Percentiles rank a stretch among this genome's conserved stretches.
Evolutionary conservation across 106 monocot genomes (phyloP).

Genomic region (Dioscorea zingiberensis): DNA sequence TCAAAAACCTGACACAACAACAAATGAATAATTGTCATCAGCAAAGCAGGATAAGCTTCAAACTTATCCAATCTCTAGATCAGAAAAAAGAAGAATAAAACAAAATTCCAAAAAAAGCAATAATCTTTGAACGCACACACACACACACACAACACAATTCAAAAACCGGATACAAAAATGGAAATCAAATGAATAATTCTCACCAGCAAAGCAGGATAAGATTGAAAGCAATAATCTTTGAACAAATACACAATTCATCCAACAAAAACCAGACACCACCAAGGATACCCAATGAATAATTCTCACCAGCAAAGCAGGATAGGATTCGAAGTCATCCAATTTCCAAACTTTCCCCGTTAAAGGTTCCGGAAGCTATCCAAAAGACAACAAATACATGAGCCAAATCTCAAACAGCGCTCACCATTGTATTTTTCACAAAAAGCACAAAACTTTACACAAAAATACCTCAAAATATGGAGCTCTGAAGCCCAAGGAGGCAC

Average conservation of each 20-base stretch:
- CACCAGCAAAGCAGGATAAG: no score
- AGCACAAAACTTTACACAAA: neutral
- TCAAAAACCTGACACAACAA: no score
- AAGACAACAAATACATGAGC: neutral
- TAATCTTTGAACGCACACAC: no score
- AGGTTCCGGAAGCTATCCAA: slow-evolving; percentile 81
- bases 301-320: slow-evolving; percentile 75
- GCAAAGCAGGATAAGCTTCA: no score
- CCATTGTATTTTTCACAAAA: neutral
- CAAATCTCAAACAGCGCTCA: neutral
- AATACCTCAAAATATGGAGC: slow-evolving; percentile 89
- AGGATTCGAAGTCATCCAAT: slow-evolving; percentile 81
- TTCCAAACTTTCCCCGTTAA: slow-evolving; percentile 77
- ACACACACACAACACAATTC: no score
- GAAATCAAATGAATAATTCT: no score
- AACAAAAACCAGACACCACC: neutral
- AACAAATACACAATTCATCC: neutral
- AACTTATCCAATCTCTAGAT: neutral
- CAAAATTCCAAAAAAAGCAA: no score
- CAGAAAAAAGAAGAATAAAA: neutral
- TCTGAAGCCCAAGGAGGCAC: slow-evolving; percentile 50
- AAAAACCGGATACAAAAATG: no score
- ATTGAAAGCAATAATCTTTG: no score
- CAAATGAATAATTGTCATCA: no score
- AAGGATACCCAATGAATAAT: neutral